Percentiles rank a stretch among this genome's conserved stretches.
phyloP scores from a whole-genome alignment of 805 yeast species.

The Ogataea angusta region DNA sequence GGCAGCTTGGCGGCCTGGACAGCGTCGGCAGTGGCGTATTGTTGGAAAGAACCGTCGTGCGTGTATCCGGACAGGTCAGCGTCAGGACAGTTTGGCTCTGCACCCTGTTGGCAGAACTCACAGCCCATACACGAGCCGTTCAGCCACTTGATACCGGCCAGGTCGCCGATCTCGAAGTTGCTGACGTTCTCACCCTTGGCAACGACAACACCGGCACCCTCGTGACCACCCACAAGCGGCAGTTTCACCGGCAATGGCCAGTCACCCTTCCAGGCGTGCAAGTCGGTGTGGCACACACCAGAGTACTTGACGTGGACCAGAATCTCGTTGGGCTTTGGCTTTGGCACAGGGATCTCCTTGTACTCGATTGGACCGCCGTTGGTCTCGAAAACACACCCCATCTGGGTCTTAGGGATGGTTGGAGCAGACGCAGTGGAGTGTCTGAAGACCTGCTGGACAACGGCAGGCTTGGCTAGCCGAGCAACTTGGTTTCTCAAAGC shows the following conservation, averaged over 20 bases:
- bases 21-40: slow-evolving; percentile 85
- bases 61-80: slow-evolving; percentile 83
- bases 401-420: slow-evolving; percentile 42
- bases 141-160: slow-evolving; percentile 77
- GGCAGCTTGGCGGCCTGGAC: slow-evolving; percentile 82
- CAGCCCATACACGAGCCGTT: slow-evolving; percentile 68
- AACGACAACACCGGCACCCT: slow-evolving; percentile 78
- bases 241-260: slow-evolving; percentile 72
- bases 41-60: slow-evolving; percentile 88
- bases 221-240: slow-evolving; percentile 79
- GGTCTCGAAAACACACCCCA: slow-evolving; percentile 62
- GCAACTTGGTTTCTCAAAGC: slow-evolving; percentile 9
- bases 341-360: slow-evolving; percentile 72
- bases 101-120: slow-evolving; percentile 57
- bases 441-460: slow-evolving; percentile 10
- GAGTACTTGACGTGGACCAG: slow-evolving; percentile 75
- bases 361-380: slow-evolving; percentile 56
- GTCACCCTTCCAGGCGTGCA: slow-evolving; percentile 88
- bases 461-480: slow-evolving; percentile 8
- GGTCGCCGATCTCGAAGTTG: slow-evolving; percentile 69
- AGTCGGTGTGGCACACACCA: slow-evolving; percentile 88
- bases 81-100: slow-evolving; percentile 65
- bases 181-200: slow-evolving; percentile 62
- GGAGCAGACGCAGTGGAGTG: slow-evolving; percentile 8
- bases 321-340: slow-evolving; percentile 67